Base-by-base conservation (phyloP, 139 green algal genomes). In the Picochlorum sp. region DNA sequence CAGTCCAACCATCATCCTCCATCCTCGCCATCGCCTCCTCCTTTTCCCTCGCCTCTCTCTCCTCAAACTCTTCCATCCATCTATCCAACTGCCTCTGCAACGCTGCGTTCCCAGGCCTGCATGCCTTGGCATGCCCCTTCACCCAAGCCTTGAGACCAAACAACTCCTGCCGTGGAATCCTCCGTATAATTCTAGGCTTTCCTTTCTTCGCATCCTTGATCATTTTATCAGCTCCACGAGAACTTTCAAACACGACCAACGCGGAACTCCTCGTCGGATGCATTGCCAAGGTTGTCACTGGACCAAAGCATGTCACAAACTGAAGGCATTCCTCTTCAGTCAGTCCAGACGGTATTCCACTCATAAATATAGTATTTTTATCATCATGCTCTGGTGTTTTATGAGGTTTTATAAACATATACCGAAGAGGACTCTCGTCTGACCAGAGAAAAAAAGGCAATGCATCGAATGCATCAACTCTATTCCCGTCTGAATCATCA, bases 1-100 rank as follows among this genome's bases (percentile, higher is more conserved):
- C 81, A 2, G 86, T 92, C 86, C 86, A 92, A 9, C 86, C 86
- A 37, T 91, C 85, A 16, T 81, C 84, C 18, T 59, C 73, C 63
- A 77, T 83, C 70, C 56, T 77, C 70, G 28, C 57, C 60, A 72
- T 63, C 62, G 72, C 72, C 47, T 62, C 54, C 23, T 71, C 63
- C 23, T 57, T 65, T 60, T 66, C 55, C 6, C 34, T 24, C 57
- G 69, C 74, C 61, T 88, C 79, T 24, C 70, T 70, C 24, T 57
- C 77, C 45, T 92, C 86, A 72, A 76, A 80, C 4, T 68, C 57
- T 13, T 74, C 81, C 60, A 84, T 80, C 82, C 84, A 92, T 49
- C 71, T 73, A 37, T 92, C 83, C 15, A 91, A 63, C 71, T 82
- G 63, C 41, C 45, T 44, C 41, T 72, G 69, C 15, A 79, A 60